Conservation (phyloP, 73 alveolate genomes). For the Paramecium biaurelia region DNA sequence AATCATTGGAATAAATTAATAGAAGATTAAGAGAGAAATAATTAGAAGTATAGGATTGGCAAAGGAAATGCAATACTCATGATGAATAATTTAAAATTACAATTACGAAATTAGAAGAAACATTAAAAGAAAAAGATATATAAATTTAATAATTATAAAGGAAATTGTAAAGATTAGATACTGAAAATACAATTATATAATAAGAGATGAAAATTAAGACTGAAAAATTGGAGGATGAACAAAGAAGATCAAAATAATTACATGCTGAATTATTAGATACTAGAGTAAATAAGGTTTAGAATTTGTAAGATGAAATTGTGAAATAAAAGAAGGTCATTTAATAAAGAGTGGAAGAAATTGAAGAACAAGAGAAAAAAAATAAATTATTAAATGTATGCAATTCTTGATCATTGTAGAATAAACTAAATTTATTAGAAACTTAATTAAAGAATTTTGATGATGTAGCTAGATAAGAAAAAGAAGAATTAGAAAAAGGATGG, state of each 20-base stretch:
- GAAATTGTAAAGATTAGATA: background rate
- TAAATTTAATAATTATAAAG: background rate
- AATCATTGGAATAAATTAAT: background rate
- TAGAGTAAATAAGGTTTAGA: background rate
- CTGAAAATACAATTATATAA: background rate
- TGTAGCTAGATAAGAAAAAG: constrained; percentile 29
- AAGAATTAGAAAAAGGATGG: constrained; percentile 27
- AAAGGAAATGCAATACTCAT: constrained; percentile 16
- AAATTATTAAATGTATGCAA: background rate
- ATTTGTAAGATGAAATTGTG: background rate
- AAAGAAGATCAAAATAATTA: constrained; percentile 6
- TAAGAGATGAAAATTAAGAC: background rate
- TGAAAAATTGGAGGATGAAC: background rate
- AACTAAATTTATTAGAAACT: constrained; percentile 3
- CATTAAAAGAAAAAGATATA: background rate
- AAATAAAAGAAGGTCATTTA: background rate
- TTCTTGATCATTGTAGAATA: background rate
- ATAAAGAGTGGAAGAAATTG: constrained; percentile 18
- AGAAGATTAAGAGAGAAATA: background rate
- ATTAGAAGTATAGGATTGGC: constrained; percentile 33
- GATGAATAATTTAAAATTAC: constrained; percentile 1
- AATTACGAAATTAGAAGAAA: background rate
- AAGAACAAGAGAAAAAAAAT: constrained; percentile 15
- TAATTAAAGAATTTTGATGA: constrained; percentile 35
- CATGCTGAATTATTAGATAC: constrained; percentile 8